Conservation (phyloP, 495 filamentous ascomycete species). For the Cryomyces minteri region DNA sequence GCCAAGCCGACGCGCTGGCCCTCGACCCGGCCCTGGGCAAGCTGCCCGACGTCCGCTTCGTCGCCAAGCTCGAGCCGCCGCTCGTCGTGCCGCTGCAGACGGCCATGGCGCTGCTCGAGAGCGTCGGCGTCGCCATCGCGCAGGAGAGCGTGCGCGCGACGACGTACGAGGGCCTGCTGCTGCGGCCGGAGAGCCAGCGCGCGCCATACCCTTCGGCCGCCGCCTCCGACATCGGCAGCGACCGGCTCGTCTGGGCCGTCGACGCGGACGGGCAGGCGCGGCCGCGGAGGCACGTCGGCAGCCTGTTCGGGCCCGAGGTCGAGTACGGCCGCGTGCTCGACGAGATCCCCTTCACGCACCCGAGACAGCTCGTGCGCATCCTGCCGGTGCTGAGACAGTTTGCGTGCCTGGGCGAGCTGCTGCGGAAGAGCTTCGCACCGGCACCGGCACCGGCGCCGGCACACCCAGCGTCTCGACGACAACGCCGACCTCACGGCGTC, state of each 20-base stretch:
- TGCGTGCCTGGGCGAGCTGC: too few relatives aligned
- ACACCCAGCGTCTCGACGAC: too few relatives aligned
- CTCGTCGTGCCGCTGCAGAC: slow-evolving; percentile 51
- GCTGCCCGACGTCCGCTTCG: slow-evolving; percentile 61
- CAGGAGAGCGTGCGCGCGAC: slow-evolving; percentile 32
- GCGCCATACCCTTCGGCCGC: slow-evolving; percentile 17
- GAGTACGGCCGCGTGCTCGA: slow-evolving; percentile 48
- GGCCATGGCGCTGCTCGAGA: slow-evolving; percentile 46
- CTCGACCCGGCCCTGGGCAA: slow-evolving; percentile 27
- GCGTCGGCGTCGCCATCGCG: slow-evolving; percentile 36
- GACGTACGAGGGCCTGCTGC: slow-evolving; percentile 50
- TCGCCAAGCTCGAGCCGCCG: slow-evolving; percentile 69
- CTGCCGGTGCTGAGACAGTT: slow-evolving; percentile 27
- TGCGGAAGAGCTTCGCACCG: too few relatives aligned
- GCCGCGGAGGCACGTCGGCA: slow-evolving; percentile 35
- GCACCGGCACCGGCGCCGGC: too few relatives aligned
- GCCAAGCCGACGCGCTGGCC: slow-evolving; percentile 21
- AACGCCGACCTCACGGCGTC: too few relatives aligned
- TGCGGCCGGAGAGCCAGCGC: slow-evolving; percentile 21
- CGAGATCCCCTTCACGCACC: slow-evolving; percentile 70
- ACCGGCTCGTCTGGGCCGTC: slow-evolving; percentile 15
- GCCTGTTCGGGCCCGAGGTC: slow-evolving; percentile 45
- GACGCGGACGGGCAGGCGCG: slow-evolving; percentile 9
- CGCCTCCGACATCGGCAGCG: slow-evolving; percentile 13
- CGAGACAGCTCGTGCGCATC: slow-evolving; percentile 61